These are phyloP conservation scores for Hypoxylon sp. DNA, from an alignment of 2,329 filamentous ascomycete genomes.

Conservation along the genomic window DNA sequence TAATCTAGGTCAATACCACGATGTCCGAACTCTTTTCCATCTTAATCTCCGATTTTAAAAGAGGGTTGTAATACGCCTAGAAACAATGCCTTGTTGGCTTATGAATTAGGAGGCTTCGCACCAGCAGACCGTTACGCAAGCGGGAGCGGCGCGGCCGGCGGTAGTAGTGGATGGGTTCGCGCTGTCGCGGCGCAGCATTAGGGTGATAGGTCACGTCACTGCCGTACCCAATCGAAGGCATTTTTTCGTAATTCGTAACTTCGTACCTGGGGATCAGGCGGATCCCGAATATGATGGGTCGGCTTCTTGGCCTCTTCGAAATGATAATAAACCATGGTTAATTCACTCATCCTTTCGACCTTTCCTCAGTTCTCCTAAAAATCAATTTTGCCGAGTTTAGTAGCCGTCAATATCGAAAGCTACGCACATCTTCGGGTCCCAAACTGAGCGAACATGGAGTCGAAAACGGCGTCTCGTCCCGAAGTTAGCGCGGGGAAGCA, in stretches of 20 bases:
- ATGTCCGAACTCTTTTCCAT: slow-evolving; percentile 4
- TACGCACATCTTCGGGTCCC: not conserved
- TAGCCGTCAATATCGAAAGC: not conserved
- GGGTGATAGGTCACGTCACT: slow-evolving; percentile 17
- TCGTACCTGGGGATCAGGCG: slow-evolving; percentile 23
- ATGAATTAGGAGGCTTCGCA: slow-evolving; percentile 27
- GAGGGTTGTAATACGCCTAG: not conserved
- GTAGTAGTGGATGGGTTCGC: slow-evolving; percentile 18
- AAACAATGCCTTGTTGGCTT: slow-evolving; percentile 10
- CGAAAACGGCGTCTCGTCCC: slow-evolving; percentile 26
- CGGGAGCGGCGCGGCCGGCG: slow-evolving; percentile 33
- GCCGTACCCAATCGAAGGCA: slow-evolving; percentile 29
- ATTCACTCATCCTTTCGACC: not conserved
- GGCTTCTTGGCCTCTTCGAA: not conserved
- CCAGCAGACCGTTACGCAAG: slow-evolving; percentile 24
- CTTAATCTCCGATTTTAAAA: not conserved
- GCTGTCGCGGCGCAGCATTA: slow-evolving; percentile 9
- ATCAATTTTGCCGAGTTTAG: not conserved
- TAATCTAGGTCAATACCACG: slow-evolving; percentile 11
- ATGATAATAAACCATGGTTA: slow-evolving; percentile 3
- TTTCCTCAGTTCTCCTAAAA: not conserved
- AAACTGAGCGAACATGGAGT: slow-evolving; percentile 30
- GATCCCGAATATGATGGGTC: slow-evolving; percentile 3
- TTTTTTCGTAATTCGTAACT: slow-evolving; percentile 28
- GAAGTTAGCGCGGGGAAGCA: slow-evolving; percentile 30